Evolutionary conservation across 805 yeast genomes (phyloP).

Genomic region (Barnettozyma californica): DNA sequence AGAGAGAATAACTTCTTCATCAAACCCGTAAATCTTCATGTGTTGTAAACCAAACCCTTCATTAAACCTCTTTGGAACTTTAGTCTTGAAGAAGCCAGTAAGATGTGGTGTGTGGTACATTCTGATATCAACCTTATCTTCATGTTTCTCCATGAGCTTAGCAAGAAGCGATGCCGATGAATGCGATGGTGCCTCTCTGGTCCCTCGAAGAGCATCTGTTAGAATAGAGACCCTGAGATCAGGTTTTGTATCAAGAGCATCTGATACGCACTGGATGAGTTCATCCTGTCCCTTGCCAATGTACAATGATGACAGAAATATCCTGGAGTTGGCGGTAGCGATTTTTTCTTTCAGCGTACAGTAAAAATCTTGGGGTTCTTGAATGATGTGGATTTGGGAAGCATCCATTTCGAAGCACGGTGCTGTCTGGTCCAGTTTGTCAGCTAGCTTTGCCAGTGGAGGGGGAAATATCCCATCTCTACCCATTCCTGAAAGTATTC

Average conservation of each 20-base stretch:
- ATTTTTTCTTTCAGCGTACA: slow-evolving; percentile 57
- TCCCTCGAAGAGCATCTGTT: slow-evolving; percentile 86
- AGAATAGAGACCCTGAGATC: slow-evolving; percentile 65
- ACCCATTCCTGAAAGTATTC: slow-evolving; percentile 2
- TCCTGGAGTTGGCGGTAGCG: slow-evolving; percentile 49
- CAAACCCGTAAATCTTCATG: slow-evolving; percentile 95
- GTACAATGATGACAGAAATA: slow-evolving; percentile 82
- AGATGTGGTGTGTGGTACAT: slow-evolving; percentile 89
- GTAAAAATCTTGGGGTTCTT: slow-evolving; percentile 72
- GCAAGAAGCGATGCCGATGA: slow-evolving; percentile 76
- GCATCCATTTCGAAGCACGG: slow-evolving; percentile 59
- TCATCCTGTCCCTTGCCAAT: slow-evolving; percentile 82
- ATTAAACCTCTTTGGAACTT: slow-evolving; percentile 79
- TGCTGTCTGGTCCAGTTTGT: slow-evolving; percentile 55
- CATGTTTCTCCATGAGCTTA: slow-evolving; percentile 57
- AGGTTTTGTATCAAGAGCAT: slow-evolving; percentile 55
- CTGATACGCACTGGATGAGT: slow-evolving; percentile 54
- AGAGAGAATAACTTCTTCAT: slow-evolving; percentile 76
- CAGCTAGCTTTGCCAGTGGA: slow-evolving; percentile 36
- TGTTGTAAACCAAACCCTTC: slow-evolving; percentile 94
- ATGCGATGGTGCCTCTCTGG: slow-evolving; percentile 77
- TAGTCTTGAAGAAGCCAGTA: slow-evolving; percentile 53
- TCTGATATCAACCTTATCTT: slow-evolving; percentile 68
- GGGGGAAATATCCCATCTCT: slow-evolving; percentile 33
- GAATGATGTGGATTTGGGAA: slow-evolving; percentile 56